A percentile compares a stretch with the other conserved stretches of the same genome.
Conservation (phyloP, 129 eudicot genomes). For the Artemisia annua region DNA sequence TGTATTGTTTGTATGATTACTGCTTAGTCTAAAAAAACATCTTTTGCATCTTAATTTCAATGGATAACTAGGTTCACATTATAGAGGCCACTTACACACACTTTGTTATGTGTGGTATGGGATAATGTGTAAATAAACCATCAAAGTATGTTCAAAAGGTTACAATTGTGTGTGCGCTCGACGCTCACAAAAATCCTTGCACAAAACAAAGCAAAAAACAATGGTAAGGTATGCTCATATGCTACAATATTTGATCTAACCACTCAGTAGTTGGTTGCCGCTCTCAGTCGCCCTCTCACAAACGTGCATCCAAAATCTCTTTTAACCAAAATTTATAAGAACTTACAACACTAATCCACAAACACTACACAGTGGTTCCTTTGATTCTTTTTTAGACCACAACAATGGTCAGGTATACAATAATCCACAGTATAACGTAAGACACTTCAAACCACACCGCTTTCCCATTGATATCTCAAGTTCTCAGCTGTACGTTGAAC, state of each 20-base stretch:
- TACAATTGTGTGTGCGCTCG: no score
- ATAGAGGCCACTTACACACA: no score
- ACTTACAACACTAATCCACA: slow-evolving; percentile 3
- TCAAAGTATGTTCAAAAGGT: no score
- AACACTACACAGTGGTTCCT: neutral
- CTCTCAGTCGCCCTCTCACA: neutral
- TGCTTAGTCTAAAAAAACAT: no score
- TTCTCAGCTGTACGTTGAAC: slow-evolving; percentile 16
- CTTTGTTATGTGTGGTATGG: no score
- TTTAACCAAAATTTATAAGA: neutral
- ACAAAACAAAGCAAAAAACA: no score
- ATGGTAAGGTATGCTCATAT: no score
- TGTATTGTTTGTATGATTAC: no score
- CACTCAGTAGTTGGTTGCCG: neutral
- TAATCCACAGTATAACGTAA: neutral
- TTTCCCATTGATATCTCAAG: neutral
- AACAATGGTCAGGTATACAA: slow-evolving; percentile 1
- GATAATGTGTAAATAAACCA: no score
- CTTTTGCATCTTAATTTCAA: no score
- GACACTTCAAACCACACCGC: neutral
- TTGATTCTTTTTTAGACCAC: slow-evolving; percentile 9
- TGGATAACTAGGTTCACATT: no score
- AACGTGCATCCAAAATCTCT: neutral
- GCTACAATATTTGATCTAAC: neutral
- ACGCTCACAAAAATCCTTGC: no score